Base-by-base conservation (phyloP, 257 asterid genomes). In the Gentiana dahurica region DNA sequence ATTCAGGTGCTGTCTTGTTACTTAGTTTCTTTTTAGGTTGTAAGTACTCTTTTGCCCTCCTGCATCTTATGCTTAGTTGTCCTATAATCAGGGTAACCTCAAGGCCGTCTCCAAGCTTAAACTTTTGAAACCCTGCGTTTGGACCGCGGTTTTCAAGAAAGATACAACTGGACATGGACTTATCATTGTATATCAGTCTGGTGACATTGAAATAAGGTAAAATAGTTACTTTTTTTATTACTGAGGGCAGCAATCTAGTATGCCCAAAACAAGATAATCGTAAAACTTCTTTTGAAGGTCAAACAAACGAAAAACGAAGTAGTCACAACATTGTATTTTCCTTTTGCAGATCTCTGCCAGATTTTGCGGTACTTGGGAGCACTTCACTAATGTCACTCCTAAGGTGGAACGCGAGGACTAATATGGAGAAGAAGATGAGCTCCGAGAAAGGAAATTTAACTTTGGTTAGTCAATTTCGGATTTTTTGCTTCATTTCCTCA, bases 171-270 rank as follows among this genome's bases (percentile, higher is more conserved):
- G 66, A 38, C 68, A 55, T 75, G 94, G 84, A 62, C 51, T 81
- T 68, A 61, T 83, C 55, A 49, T 88, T 62, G 74, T 92, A 49
- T 88, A 83, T 79, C 95, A 81, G 71, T 73, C 78, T 54, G 99
- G 95, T 68, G 89, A 77, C 4, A 76, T 83, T 67, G 99, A 92
- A 76, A 60, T 84, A 62, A 77, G 99, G 99, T 85, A 68, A 76
- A 38, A 60, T 43, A 55, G 24, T 24, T 24, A 57, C 51, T 36
- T 64, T 7, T 7, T 61, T 56, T 46, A 49, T 51, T 15, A 3
- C 51, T 61, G 38, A 44, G 56, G 56, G 44, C 65, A 41, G 11
- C 46, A 41, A 41, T 41, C 8, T 41, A 41, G 8, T 10, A 41
- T 41, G 46, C 46, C 46, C 46, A 41, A 10, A 41, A 10, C 46